phyloP scores from a whole-genome alignment of 2,329 filamentous ascomycete genomes.

The Alternaria conjuncta region DNA sequence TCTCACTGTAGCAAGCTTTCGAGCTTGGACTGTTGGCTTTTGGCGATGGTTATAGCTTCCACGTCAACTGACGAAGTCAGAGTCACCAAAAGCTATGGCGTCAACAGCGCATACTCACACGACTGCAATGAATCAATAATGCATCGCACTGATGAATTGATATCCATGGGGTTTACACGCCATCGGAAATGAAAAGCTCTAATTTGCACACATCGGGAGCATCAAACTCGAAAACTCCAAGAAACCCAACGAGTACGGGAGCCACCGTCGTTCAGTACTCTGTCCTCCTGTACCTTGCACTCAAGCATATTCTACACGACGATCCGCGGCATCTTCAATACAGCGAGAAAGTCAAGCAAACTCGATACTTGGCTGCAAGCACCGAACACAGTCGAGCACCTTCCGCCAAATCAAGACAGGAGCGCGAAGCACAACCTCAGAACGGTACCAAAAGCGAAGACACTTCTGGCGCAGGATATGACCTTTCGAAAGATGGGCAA shows the following conservation, averaged over 20 bases:
- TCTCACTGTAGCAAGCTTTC: not conserved
- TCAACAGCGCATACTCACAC: not conserved
- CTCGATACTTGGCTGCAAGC: not conserved
- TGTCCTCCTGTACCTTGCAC: constrained; percentile 13
- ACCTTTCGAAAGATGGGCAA: not conserved
- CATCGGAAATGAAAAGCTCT: not conserved
- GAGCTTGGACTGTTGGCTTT: constrained; percentile 4
- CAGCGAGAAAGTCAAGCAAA: not conserved
- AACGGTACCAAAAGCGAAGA: not conserved
- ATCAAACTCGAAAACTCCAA: not conserved
- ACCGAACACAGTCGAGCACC: not conserved
- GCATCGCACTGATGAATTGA: not conserved
- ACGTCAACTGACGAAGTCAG: not conserved
- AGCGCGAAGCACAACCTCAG: not conserved
- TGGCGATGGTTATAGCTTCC: not conserved
- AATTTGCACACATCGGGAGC: not conserved
- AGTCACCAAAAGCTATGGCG: constrained; percentile 6
- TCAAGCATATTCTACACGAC: constrained; percentile 14
- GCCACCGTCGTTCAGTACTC: constrained; percentile 4
- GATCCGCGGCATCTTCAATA: constrained; percentile 13
- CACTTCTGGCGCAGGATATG: not conserved
- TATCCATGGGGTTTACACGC: not conserved
- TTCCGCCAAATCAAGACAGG: not conserved
- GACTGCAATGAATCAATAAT: not conserved
- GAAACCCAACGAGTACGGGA: constrained; percentile 7